Base-by-base conservation (phyloP, 805 yeast species). In the Metschnikowia lochheadii region DNA sequence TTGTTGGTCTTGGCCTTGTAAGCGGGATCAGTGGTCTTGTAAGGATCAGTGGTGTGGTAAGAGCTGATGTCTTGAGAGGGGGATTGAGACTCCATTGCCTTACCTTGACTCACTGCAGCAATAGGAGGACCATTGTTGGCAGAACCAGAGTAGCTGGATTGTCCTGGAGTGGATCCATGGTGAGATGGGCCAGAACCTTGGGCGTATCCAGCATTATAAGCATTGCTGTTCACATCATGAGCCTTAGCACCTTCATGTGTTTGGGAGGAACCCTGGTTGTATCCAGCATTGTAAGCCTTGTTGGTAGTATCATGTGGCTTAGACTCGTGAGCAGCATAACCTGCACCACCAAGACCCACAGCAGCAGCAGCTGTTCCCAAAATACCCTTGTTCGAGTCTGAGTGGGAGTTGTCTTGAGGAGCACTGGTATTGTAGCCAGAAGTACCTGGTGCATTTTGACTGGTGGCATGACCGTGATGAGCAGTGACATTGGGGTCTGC, bases 331-430 rank as follows among this genome's bases (percentile, higher is more conserved):
- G 33, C 49, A 17, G 55, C 52, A 26, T 39, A 45, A 6, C 48
- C 51, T 17, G 46, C 46, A 6, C 44, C 54, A 11, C 54, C 53
- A 14, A 49, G 42, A 4, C 67, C 67, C 20, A 62, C 15, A 15
- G 64, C 67, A 20, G 65, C 65, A 15, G 63, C 61, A 21, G 66
- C 67, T 23, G 55, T 53, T 6, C 56, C 61, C 10, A 56, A 29
- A 14, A 44, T 26, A 10, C 62, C 60, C 18, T 50, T 45, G 20
- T 10, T 41, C 2, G 34, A 35, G 20, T 29, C 35, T 17, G 18
- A n/a, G 15, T 23, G 47, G 5, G 34, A 6, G 10, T 26, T 10
- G 33, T 10, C 14, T 3, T 7, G 29, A 15, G 46, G 6, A 14
- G 46, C 26, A 5, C 14, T 38, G 37, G 17, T 10, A 7, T 18